Evolutionary conservation across 2,329 filamentous ascomycete genomes (phyloP), one percentile per base, ranked within the genome.

Genomic region (Arthrobotrys sphaeroides): DNA sequence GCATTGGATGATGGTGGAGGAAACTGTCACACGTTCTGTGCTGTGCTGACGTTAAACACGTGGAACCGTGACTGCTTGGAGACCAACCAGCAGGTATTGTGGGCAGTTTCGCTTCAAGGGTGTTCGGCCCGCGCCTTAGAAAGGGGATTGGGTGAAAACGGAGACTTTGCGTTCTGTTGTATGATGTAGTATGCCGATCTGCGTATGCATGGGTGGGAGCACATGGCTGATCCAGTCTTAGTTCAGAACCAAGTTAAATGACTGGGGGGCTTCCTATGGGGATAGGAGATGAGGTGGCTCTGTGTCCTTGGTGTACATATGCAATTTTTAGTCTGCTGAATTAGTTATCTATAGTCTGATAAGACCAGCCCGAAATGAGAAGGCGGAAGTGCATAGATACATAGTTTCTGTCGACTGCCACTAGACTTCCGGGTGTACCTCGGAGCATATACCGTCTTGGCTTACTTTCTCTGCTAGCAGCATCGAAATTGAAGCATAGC

Each of bases 21-120:
- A 38, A 64, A 33, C 10, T 22, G 51, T 73, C 65, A 47, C 40
- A 73, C 51, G 38, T 55, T 57, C 36, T 47, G 24, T 18, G 5
- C n/a, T 45, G 24, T 22, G 42, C 13, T 73, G 28, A 67, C 38
- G 69, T 66, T 66, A 36, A 67, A 73, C 69, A 73, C 51, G 69
- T 73, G 69, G 69, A 73, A 73, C 69, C 53, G 20, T 31, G 22
- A 24, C 6, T 49, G 4, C 33, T 55, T 10, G 33, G 24, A 57
- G 38, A n/a, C 26, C 31, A 49, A 18, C 22, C 18, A 53, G 22
- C 9, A 40, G 7, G 28, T 42, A 10, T 28, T 40, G 45, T 66
- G 9, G 45, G 33, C 33, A 33, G 24, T 18, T 22, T 60, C 33
- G 20, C 12, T 61, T 53, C 42, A 20, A 67, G 61, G 51, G 24